phyloP scores from a whole-genome alignment of 2,329 filamentous ascomycete species.

The Fusarium domesticum region DNA sequence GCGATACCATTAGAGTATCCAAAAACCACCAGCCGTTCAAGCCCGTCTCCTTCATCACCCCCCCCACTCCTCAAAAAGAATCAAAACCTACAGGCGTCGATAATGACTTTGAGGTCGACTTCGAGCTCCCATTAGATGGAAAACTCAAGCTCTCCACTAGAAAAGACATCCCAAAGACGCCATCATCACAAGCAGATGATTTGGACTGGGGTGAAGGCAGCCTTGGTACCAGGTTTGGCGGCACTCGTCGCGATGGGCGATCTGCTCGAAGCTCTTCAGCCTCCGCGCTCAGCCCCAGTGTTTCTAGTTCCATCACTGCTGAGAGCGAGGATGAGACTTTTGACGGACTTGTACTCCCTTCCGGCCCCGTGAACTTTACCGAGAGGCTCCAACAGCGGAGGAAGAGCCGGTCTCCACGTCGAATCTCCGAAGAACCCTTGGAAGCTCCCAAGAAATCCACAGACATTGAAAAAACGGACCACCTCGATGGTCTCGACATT shows the following conservation, averaged over 20 bases:
- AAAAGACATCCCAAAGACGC: conserved; percentile 61
- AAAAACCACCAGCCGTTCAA: conserved; percentile 55
- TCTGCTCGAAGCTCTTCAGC: conserved; percentile 82
- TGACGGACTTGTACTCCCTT: conserved; percentile 82
- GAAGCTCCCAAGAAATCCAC: conserved; percentile 32
- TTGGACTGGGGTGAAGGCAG: conserved; percentile 95
- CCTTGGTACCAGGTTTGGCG: conserved; percentile 84
- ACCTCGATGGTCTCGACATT: conserved; percentile 82
- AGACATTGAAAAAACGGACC: conserved; percentile 65
- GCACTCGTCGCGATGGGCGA: conserved; percentile 74
- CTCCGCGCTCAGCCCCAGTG: conserved; percentile 86
- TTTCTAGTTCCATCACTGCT: conserved; percentile 83
- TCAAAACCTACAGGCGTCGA: conserved; percentile 38
- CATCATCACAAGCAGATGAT: conserved; percentile 64
- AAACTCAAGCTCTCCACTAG: conserved; percentile 62
- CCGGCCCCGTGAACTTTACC: conserved; percentile 77
- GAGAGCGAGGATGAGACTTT: conserved; percentile 94
- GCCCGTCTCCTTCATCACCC: conserved; percentile 52
- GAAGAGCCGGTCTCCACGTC: conserved; percentile 55
- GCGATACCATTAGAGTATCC: conserved; percentile 65
- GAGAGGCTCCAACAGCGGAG: conserved; percentile 73
- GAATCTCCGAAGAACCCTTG: conserved; percentile 40
- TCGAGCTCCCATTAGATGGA: conserved; percentile 67
- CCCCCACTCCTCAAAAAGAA: conserved; percentile 52
- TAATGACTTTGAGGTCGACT: conserved; percentile 70